phyloP scores from a whole-genome alignment of 2,329 filamentous ascomycete genomes.

The Zopfia rhizophila region DNA sequence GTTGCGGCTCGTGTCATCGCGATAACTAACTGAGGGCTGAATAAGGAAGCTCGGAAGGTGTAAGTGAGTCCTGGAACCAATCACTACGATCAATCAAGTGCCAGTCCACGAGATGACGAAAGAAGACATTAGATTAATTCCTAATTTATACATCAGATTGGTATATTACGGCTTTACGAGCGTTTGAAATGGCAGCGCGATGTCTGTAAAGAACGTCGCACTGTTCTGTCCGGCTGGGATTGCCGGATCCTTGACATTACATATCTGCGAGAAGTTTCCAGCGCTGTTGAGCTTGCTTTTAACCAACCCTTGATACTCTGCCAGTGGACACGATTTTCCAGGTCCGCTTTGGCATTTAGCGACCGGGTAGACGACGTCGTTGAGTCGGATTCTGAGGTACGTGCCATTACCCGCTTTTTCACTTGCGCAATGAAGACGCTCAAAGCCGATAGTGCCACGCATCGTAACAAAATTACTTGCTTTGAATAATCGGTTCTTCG shows the following conservation, averaged over 20 bases:
- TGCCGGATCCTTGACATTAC: slow-evolving; percentile 41
- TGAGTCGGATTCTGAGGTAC: slow-evolving; percentile 68
- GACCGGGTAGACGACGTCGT: slow-evolving; percentile 71
- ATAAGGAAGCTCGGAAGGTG: too few relatives aligned
- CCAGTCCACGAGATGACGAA: too few relatives aligned
- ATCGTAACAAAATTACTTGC: slow-evolving; percentile 68
- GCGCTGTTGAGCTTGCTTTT: slow-evolving; percentile 58
- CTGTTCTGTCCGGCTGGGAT: slow-evolving; percentile 27
- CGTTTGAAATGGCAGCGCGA: slow-evolving; percentile 32
- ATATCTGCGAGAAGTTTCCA: slow-evolving; percentile 62
- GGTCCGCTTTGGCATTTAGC: slow-evolving; percentile 66
- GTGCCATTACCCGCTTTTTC: slow-evolving; percentile 43
- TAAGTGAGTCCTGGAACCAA: too few relatives aligned
- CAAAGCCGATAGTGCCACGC: slow-evolving; percentile 73
- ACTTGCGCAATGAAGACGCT: slow-evolving; percentile 66
- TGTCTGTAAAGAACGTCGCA: slow-evolving; percentile 41
- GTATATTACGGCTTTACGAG: slow-evolving; percentile 34
- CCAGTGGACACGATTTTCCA: slow-evolving; percentile 50
- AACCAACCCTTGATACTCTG: slow-evolving; percentile 51
- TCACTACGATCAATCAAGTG: too few relatives aligned
- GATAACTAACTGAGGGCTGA: too few relatives aligned
- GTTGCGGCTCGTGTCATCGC: too few relatives aligned
- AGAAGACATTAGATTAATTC: slow-evolving; percentile 12
- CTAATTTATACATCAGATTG: background rate
- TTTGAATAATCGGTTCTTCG: slow-evolving; percentile 63